A percentile compares a stretch with the other conserved stretches of the same genome.
Evolutionary conservation across 805 yeast genomes (phyloP).

Genomic region (Candida silvatica): DNA sequence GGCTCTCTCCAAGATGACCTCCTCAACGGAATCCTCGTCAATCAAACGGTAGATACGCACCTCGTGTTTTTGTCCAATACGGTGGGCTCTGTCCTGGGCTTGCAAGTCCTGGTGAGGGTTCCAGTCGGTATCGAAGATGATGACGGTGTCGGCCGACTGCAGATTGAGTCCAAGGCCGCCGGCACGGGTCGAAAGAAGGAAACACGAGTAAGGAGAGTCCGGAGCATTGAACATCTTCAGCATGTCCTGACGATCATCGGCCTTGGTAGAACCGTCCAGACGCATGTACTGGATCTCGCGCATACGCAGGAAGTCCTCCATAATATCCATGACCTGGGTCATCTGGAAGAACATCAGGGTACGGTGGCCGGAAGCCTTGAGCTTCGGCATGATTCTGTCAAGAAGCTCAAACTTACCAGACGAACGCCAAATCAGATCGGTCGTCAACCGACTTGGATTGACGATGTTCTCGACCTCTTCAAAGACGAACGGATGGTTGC

Average conservation of each 20-base stretch:
- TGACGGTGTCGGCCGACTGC: slow-evolving; percentile 83
- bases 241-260: slow-evolving; percentile 75
- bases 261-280: slow-evolving; percentile 76
- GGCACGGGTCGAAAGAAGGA: slow-evolving; percentile 76
- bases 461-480: slow-evolving; percentile 71
- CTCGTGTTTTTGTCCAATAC: slow-evolving; percentile 86
- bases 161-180: slow-evolving; percentile 84
- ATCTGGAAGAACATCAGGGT: slow-evolving; percentile 79
- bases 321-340: slow-evolving; percentile 86
- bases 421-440: slow-evolving; percentile 64
- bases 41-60: slow-evolving; percentile 75
- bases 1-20: slow-evolving; percentile 73
- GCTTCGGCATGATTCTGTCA: slow-evolving; percentile 69
- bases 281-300: slow-evolving; percentile 63
- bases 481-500: slow-evolving; percentile 83
- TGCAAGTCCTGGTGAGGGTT: slow-evolving; percentile 88
- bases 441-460: slow-evolving; percentile 53
- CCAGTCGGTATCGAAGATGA: slow-evolving; percentile 86
- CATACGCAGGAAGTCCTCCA: slow-evolving; percentile 74
- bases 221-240: slow-evolving; percentile 70
- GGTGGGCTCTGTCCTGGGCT: slow-evolving; percentile 85
- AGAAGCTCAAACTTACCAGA: slow-evolving; percentile 77
- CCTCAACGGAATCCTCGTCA: slow-evolving; percentile 78
- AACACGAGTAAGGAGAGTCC: slow-evolving; percentile 68
- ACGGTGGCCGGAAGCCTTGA: slow-evolving; percentile 66